phyloP scores from a whole-genome alignment of 257 asterid genomes.

The Cruciata laevipes region DNA sequence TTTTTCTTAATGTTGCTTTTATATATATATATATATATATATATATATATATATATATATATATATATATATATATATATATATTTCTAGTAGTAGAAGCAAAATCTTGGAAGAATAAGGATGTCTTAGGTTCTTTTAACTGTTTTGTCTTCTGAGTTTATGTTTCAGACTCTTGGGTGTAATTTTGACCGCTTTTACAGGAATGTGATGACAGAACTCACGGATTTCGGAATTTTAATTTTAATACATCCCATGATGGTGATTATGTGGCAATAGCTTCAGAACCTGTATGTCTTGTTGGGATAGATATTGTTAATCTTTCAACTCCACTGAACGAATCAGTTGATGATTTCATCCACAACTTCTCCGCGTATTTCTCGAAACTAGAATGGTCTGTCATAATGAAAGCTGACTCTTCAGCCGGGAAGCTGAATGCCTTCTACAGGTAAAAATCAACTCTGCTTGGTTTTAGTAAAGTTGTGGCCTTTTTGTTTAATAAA shows the following conservation, averaged over 20 bases:
- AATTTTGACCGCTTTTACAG: conserved; percentile 19
- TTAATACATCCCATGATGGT: conserved; percentile 86
- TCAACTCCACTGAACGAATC: conserved; percentile 60
- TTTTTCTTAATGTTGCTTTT: too few relatives aligned
- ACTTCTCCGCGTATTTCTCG: conserved; percentile 66
- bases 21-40: too few relatives aligned
- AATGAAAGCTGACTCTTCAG: conserved; percentile 39
- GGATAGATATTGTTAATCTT: conserved; percentile 68
- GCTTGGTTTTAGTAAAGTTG: neutral
- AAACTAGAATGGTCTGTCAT: conserved; percentile 60
- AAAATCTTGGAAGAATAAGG: neutral
- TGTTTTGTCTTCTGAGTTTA: neutral
- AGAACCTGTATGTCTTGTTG: conserved; percentile 85
- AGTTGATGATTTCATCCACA: conserved; percentile 43
- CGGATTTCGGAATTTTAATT: conserved; percentile 65
- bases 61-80: too few relatives aligned
- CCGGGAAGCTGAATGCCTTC: conserved; percentile 50
- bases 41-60: too few relatives aligned
- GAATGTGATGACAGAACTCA: conserved; percentile 31
- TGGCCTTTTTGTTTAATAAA: neutral
- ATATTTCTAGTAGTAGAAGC: neutral
- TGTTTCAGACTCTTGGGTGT: neutral
- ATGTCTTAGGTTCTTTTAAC: neutral
- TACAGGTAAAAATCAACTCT: conserved; percentile 41
- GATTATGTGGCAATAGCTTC: conserved; percentile 91